Base-by-base conservation (phyloP, 192 early-diverging fungal genomes). In the Mortierella alpina region DNA sequence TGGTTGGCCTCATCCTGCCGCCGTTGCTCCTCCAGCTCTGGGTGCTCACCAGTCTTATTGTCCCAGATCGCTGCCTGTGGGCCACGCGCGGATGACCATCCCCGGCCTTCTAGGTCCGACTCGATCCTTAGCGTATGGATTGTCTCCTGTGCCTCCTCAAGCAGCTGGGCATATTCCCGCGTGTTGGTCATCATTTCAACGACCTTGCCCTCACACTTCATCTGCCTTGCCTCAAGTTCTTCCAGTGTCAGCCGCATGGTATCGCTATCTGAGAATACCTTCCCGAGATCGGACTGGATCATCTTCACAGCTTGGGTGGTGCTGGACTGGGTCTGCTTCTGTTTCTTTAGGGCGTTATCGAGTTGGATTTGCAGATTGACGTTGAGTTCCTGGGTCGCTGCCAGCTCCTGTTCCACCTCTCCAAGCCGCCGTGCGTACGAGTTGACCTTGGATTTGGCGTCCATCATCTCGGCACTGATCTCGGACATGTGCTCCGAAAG, bases 121-220 rank as follows among this genome's bases (percentile, higher is more conserved):
- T 85, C 84, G 5, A 87, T 71, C 15, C 86, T 77, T 31, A 89
- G 51, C 2, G 72, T 77, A n/a, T 90, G 86, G 22, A 90, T 90
- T 7, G 86, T 88, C 59, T 88, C 86, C 56, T 90, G 89, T 10
- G 89, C 89, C 52, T 88, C 83, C 52, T 90, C 87, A 17, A 90
- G 82, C 20, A 87, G 54, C 31, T 80, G 81, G 6, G 89, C 89
- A 71, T 90, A 90, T 63, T 90, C 89, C 69, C 87, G 70, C 0
- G 89, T 86, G 48, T 87, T 84, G 22, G 84, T 82, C 42, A 90
- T 86, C 84, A 90, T 86, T 39, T 86, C 80, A 20, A 84, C 70
- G 17, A 90, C 72, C 63, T 87, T 83, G 1, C 83, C 85, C 45
- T 90, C 89, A 48, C 86, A 87, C 54, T 90, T 79, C 12, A 83